Base-by-base conservation (phyloP, 2,329 filamentous ascomycete species). In the Colletotrichum eremochloae region DNA sequence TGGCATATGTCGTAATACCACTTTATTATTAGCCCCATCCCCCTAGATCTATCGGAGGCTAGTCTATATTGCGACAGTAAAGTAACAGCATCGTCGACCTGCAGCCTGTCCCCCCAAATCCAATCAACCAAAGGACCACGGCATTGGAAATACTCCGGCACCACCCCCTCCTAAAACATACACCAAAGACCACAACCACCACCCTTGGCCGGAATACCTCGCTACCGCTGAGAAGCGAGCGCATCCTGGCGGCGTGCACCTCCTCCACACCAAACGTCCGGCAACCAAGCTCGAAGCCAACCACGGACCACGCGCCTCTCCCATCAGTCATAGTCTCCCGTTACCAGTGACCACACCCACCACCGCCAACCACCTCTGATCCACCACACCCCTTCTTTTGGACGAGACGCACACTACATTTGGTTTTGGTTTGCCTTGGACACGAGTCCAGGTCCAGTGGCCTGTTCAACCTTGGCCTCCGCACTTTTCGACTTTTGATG, bases 171-270 rank as follows among this genome's bases (percentile, higher is more conserved):
- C 31, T 14, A 20, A 56, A n/a, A 12, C 52, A n/a, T 29, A 8
- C 15, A 24, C 57, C 20, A 46, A 18, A 8, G 24, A 61, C 15
- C 40, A 61, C 33, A 61, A 12, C 18, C 42, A 44, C 42, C 24
- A 42, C 42, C n/a, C 15, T 48, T 20, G 11, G 12, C 29, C 31
- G 58, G 46, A 56, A 20, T 29, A 18, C 38, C 52, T 31, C 52
- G 29, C 68, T 55, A 62, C 48, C 24, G 68, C 48, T 56, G 48
- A 63, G 50, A 68, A 63, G 65, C 57, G 24, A 52, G 6, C 50
- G 40, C 48, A 58, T 57, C 56, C 56, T 38, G 63, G 50, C 61
- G 48, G 56, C 48, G 24, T 52, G 38, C 56, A 53, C 63, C 64
- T 63, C 57, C 52, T 64, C 68, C 50, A 57, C 42, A 50, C 40